phyloP scores from a whole-genome alignment of 176 grass and related monocot species.

The Poa annua region DNA sequence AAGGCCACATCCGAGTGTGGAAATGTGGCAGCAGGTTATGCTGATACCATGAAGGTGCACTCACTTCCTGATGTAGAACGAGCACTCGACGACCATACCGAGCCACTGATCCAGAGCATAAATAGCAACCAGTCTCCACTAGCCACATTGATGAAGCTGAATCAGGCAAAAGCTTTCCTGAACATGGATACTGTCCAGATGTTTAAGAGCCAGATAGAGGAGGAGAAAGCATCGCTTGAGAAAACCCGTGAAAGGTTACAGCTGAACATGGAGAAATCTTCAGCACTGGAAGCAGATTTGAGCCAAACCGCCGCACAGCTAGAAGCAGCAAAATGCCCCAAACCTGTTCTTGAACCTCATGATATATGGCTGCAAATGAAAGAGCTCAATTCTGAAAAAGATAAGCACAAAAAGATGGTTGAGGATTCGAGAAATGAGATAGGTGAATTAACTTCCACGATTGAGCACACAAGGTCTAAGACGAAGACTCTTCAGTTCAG shows the following conservation, averaged over 20 bases:
- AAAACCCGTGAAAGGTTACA: constrained; percentile 71
- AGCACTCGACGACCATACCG: constrained; percentile 34
- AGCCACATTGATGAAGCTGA: constrained; percentile 72
- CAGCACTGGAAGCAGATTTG: constrained; percentile 62
- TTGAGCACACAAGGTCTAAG: constrained; percentile 74
- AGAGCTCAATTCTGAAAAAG: constrained; percentile 65
- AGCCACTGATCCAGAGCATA: constrained; percentile 39
- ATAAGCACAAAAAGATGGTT: constrained; percentile 50
- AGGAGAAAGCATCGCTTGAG: constrained; percentile 68
- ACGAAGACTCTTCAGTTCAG: constrained; percentile 78
- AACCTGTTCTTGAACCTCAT: constrained; percentile 50
- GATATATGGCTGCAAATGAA: constrained; percentile 72
- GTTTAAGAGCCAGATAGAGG: constrained; percentile 66
- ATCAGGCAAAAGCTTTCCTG: constrained; percentile 83
- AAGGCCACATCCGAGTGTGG: constrained; percentile 43
- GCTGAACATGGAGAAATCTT: constrained; percentile 53
- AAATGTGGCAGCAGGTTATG: constrained; percentile 12
- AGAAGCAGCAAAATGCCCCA: constrained; percentile 43
- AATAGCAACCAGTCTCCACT: constrained; percentile 49
- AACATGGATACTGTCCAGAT: constrained; percentile 67
- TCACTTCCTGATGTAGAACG: constrained; percentile 36
- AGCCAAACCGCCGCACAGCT: constrained; percentile 49
- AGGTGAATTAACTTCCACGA: constrained; percentile 60
- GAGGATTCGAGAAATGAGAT: constrained; percentile 61
- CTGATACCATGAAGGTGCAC: constrained; percentile 26